These are phyloP conservation scores for Trichoderma virens DNA, from an alignment of 495 filamentous ascomycete species.

Conservation along the genomic window DNA sequence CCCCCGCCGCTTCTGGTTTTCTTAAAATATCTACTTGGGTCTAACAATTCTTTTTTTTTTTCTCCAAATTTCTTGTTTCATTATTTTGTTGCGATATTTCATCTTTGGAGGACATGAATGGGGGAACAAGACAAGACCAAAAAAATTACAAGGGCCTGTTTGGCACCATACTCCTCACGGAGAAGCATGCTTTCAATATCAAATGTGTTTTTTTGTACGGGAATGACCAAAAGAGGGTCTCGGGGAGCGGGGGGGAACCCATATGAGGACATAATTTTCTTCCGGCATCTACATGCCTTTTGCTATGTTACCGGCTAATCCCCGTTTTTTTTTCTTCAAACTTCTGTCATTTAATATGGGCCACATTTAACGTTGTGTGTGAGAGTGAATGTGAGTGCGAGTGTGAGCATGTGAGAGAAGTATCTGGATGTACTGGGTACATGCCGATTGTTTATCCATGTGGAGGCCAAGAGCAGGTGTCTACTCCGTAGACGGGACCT, in stretches of 20 bases:
- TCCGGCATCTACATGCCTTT: not conserved
- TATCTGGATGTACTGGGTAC: slow-evolving; percentile 4
- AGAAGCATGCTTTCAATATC: not conserved
- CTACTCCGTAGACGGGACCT: not conserved
- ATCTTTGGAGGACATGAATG: not conserved
- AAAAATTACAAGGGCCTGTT: not conserved
- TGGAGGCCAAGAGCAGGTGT: not conserved
- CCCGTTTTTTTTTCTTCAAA: not conserved
- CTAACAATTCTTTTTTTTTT: not conserved
- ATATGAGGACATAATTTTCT: not conserved
- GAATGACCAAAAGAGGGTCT: not conserved
- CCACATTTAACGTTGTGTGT: not conserved
- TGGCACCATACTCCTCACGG: slow-evolving; percentile 1
- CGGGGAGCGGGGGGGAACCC: not conserved
- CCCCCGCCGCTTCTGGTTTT: not conserved
- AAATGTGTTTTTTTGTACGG: not conserved
- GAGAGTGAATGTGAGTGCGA: not conserved
- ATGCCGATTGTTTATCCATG: not conserved
- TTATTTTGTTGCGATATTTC: not conserved
- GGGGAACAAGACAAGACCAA: not conserved
- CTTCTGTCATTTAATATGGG: not conserved
- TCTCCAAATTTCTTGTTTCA: not conserved
- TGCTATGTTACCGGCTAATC: not conserved
- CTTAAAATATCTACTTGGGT: not conserved
- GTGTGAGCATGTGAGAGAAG: too few relatives aligned